Evolutionary conservation across 2,329 filamentous ascomycete genomes (phyloP).

Genomic region (Colletotrichum gloeosporioides): DNA sequence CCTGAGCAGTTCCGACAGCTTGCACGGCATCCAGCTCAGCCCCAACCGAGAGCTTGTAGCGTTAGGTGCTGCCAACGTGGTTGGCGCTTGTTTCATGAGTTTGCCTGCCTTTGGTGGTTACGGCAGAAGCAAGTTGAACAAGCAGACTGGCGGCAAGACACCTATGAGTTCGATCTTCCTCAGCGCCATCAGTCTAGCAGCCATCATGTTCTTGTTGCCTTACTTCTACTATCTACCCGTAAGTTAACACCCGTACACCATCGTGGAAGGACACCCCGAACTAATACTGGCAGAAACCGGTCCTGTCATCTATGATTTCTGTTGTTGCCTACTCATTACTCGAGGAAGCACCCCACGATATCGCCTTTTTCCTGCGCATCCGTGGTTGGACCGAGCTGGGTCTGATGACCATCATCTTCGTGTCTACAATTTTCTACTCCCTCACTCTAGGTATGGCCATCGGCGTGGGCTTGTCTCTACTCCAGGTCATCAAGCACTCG

Average conservation of each 20-base stretch:
- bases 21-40: slow-evolving; percentile 83
- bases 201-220: slow-evolving; percentile 81
- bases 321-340: slow-evolving; percentile 94
- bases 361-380: slow-evolving; percentile 87
- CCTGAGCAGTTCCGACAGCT: slow-evolving; percentile 71
- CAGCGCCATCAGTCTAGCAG: slow-evolving; percentile 80
- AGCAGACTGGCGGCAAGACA: slow-evolving; percentile 87
- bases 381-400: slow-evolving; percentile 84
- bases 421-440: slow-evolving; percentile 94
- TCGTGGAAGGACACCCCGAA: not conserved
- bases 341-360: slow-evolving; percentile 93
- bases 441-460: slow-evolving; percentile 92
- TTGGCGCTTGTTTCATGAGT: slow-evolving; percentile 90
- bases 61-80: slow-evolving; percentile 86
- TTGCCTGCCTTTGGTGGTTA: slow-evolving; percentile 96
- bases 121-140: slow-evolving; percentile 93
- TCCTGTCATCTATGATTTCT: slow-evolving; percentile 91
- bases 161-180: slow-evolving; percentile 93
- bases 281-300: slow-evolving; percentile 72
- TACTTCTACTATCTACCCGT: slow-evolving; percentile 97
- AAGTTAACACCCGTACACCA: slow-evolving; percentile 41
- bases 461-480: slow-evolving; percentile 87
- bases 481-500: slow-evolving; percentile 88
- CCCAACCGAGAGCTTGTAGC: slow-evolving; percentile 94
- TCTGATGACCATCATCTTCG: slow-evolving; percentile 89